phyloP scores from a whole-genome alignment of 805 yeast genomes.

The Sugiyamaella boreocaroliniensis region DNA sequence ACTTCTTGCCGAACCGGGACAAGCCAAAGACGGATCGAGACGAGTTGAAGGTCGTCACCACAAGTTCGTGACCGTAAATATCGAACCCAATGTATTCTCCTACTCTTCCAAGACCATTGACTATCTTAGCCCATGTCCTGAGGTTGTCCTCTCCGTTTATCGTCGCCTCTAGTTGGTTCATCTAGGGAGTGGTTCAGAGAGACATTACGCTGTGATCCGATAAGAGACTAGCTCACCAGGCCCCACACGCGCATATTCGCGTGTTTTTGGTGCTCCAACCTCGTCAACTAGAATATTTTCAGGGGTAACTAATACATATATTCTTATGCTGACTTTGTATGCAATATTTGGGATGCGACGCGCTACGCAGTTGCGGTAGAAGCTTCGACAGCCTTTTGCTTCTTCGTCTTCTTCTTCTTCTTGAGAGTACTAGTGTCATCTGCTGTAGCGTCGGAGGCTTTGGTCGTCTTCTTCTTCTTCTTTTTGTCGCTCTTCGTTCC shows the following conservation, averaged over 20 bases:
- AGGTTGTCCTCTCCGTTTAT: constrained; percentile 13
- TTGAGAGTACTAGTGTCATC: neutral
- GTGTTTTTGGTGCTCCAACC: neutral
- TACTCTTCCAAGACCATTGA: constrained; percentile 9
- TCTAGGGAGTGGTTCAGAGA: neutral
- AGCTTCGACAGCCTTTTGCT: neutral
- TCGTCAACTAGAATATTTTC: neutral
- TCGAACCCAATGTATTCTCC: constrained; percentile 17
- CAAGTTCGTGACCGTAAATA: constrained; percentile 9
- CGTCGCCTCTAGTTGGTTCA: constrained; percentile 4
- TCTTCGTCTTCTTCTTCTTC: constrained; percentile 3
- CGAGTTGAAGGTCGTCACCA: constrained; percentile 14
- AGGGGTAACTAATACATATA: neutral
- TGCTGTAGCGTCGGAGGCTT: neutral
- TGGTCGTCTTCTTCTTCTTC: constrained; percentile 9
- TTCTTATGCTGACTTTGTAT: neutral
- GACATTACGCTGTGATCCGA: no score
- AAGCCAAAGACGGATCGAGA: constrained; percentile 20
- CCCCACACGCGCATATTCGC: neutral
- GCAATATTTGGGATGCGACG: neutral
- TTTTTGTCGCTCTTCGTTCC: constrained; percentile 15
- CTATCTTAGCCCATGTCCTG: constrained; percentile 14
- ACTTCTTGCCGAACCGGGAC: constrained; percentile 9
- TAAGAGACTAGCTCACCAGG: neutral
- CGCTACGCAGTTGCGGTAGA: neutral